Evolutionary conservation across 495 filamentous ascomycete genomes (phyloP), one percentile per base, ranked within the genome.

Genomic region (Penicillium pancosmium): DNA sequence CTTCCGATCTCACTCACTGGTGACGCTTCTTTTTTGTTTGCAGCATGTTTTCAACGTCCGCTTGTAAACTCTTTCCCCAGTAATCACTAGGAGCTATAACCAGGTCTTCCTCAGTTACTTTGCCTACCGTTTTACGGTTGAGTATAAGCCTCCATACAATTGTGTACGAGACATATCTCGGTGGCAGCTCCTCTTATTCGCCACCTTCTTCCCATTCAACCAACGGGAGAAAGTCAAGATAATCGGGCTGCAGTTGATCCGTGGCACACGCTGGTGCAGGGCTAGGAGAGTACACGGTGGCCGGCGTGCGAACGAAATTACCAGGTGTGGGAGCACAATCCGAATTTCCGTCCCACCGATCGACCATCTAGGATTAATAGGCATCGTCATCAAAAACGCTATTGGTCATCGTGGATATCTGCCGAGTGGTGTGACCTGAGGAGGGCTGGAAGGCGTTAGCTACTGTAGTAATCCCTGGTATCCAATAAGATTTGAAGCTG

Each of bases 151-250:
- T 21, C 19, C 19, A 21, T 21, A 2, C 19, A 35, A 35, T 35
- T 35, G 12, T 35, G 34, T 35, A 35, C 8, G 8, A 12, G 34
- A 35, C 11, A 36, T 55, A 55, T 55, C 43, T 55, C 40, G 41
- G 53, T 2, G 41, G 41, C 41, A 33, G 11, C 25, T 55, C 53
- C 23, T 48, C 27, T 18, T 48, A 55, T 55, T 55, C 53, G 41
- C 53, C 41, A 55, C 53, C 55, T 51, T 57, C 55, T 44, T 57
- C 35, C 55, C 35, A 51, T 51, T 57, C 35, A 19, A 21, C 47
- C 15, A 44, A 57, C 21, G 41, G 55, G 21, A 51, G 35, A 33
- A 57, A 57, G 25, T 43, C 31, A 36, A 57, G 55, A 25, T 41
- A 19, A 57, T 57, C 55, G 19, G 47, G 34, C 47, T 51, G 34